Evolutionary conservation across 129 eudicot genomes (phyloP).

Genomic region (Deinandra increscens): DNA sequence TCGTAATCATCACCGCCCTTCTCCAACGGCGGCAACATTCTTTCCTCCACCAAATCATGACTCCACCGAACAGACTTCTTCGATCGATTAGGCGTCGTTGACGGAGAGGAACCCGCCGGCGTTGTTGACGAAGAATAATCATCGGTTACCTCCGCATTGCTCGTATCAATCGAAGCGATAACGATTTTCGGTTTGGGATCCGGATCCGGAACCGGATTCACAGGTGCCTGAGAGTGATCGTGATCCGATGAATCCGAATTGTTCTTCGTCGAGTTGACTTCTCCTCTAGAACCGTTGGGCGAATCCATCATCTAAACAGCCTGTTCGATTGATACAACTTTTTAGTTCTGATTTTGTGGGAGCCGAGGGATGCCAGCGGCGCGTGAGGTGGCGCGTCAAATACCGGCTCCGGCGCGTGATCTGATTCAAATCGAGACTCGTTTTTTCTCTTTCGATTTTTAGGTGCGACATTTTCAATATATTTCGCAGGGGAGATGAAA

Average conservation of each 20-base stretch:
- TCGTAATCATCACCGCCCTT: slow-evolving; percentile 24
- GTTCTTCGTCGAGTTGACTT: slow-evolving; percentile 12
- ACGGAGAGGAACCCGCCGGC: slow-evolving; percentile 27
- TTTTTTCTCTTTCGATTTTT: neutral
- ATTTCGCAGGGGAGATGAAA: slow-evolving; percentile 26
- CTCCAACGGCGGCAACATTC: slow-evolving; percentile 41
- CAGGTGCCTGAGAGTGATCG: slow-evolving; percentile 23
- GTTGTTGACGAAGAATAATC: slow-evolving; percentile 33
- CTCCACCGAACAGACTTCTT: slow-evolving; percentile 88
- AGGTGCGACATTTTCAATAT: slow-evolving; percentile 30
- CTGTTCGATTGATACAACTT: neutral
- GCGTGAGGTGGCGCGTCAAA: slow-evolving; percentile 36
- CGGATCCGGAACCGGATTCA: slow-evolving; percentile 29
- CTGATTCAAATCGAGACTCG: slow-evolving; percentile 10
- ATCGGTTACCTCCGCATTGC: slow-evolving; percentile 25
- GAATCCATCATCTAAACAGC: slow-evolving; percentile 27
- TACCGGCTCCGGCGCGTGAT: slow-evolving; percentile 29
- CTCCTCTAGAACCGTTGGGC: slow-evolving; percentile 16
- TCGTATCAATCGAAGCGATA: slow-evolving; percentile 7
- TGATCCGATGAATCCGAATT: slow-evolving; percentile 30
- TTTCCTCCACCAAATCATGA: slow-evolving; percentile 62
- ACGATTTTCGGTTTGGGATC: slow-evolving; percentile 16
- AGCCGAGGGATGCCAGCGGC: slow-evolving; percentile 7
- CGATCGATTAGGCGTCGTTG: slow-evolving; percentile 34
- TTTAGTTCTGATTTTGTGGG: neutral